Base-by-base conservation (phyloP, 2,329 filamentous ascomycete species). In the Xylaria sp. region DNA sequence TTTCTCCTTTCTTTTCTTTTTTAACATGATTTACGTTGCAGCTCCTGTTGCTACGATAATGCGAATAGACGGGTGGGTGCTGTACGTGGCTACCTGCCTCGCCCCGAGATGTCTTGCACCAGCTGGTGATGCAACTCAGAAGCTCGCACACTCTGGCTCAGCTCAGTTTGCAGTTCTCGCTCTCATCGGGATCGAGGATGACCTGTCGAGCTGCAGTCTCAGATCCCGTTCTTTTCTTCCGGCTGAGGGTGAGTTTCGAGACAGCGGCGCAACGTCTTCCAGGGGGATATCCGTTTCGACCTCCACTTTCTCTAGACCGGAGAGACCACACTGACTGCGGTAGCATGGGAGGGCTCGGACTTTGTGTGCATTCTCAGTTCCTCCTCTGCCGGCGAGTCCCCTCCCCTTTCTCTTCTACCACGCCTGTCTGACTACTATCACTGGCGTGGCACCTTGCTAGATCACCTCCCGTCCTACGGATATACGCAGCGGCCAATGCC, bases 401-500 rank as follows among this genome's bases (percentile, higher is more conserved):
- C 45, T 46, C 40, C 54, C 41, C 46, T 22, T 47, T 40, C 20
- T 46, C 26, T 44, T 38, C 49, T 48, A 46, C 56, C 56, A n/a
- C 51, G 59, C 49, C 54, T 59, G 56, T n/a, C n/a, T n/a, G n/a
- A n/a, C n/a, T n/a, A 54, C 51, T 53, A 59, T 46, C 53, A 56
- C 52, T 48, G 50, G 34, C 54, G 62, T 62, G 50, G 43, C 50
- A 65, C 57, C 48, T 19, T 45, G 52, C 48, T 62, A 55, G 54
- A 58, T 59, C 57, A 59, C 54, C 44, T 45, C 16, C 44, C 37
- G 59, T 63, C 48, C 48, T 24, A 62, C 61, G 24, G 21, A 26
- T 40, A 19, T 37, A 39, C 48, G 40, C 48, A 47, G 56, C 53
- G 56, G 55, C 59, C 59, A 63, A 63, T 63, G 51, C 61, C 59